These are phyloP conservation scores for Leptodermis oblonga DNA, from an alignment of 257 asterid genomes.

Conservation along the genomic window DNA sequence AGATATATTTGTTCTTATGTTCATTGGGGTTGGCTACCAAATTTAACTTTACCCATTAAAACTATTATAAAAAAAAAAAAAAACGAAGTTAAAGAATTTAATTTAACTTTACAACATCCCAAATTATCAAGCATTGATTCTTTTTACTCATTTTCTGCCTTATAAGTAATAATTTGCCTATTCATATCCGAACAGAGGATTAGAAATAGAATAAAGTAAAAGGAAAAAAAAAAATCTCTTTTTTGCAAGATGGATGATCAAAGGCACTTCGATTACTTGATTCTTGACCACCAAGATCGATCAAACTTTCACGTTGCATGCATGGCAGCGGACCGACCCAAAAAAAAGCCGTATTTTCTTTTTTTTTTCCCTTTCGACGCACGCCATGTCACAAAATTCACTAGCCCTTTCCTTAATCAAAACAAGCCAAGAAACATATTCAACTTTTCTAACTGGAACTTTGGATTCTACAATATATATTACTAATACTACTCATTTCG, in stretches of 20 bases:
- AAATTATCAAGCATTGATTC: too few relatives aligned
- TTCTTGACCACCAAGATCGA: conserved; percentile 18
- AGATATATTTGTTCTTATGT: too few relatives aligned
- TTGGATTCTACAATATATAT: conserved; percentile 15
- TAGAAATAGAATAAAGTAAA: too few relatives aligned
- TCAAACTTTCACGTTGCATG: conserved; percentile 42
- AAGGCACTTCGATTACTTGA: background rate
- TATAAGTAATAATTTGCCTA: too few relatives aligned
- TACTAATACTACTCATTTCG: conserved; percentile 22
- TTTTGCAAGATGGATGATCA: too few relatives aligned
- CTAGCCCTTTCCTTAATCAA: conserved; percentile 10
- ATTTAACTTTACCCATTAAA: too few relatives aligned
- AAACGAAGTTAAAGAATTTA: too few relatives aligned
- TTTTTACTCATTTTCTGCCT: too few relatives aligned
- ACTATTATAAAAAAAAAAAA: too few relatives aligned
- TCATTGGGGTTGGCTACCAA: too few relatives aligned
- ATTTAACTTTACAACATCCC: too few relatives aligned
- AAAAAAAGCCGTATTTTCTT: conserved; percentile 32
- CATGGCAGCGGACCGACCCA: conserved; percentile 63
- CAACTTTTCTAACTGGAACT: conserved; percentile 20
- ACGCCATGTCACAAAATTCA: conserved; percentile 18
- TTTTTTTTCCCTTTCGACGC: conserved; percentile 33
- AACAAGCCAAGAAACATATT: conserved; percentile 19
- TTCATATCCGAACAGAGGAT: background rate
- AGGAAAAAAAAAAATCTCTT: too few relatives aligned